Evolutionary conservation across 129 eudicot genomes (phyloP), one percentile per base, ranked within the genome.

Genomic region (Lactuca saligna): DNA sequence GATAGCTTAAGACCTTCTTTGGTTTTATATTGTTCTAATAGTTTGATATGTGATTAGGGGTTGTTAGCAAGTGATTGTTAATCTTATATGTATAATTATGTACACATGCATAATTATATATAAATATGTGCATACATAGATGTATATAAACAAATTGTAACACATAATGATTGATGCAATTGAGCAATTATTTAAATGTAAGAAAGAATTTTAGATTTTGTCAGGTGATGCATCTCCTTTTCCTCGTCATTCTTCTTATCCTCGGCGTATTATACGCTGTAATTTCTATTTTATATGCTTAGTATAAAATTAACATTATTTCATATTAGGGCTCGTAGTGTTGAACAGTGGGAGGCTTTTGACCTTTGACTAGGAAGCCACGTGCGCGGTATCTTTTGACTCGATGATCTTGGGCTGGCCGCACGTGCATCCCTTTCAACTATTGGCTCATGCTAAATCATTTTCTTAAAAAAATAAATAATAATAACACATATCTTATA

Each of bases 351-450:
- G 82, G 73, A 76, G 80, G 82, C 75, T 87, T 87, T 90, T 82
- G 91, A 85, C 83, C 85, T 82, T 91, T 91, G 97, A 91, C 97
- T 51, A 70, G 16, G 25, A 72, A 76, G 78, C 95, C 97, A 91
- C 97, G 86, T 91, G 97, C 89, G 77, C 11, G 83, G 95, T 78
- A 85, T 85, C 95, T 91, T 91, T 91, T 87, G 89, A 91, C 92
- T 86, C 82, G 87, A 73, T 57, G 82, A 87, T 76, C 71, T 59
- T 80, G 93, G 80, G 74, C 69, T 68, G 75, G 78, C 72, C 84
- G 83, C 97, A 85, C 97, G 97, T 91, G 97, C 97, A 72, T 34
- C 53, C 77, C 61, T 78, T 61, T 68, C 68, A 58, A 8, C 78
- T 44, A 76, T 76, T 69, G 75, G 71, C 65, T 63, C 65, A 38